Evolutionary conservation across 2,329 filamentous ascomycete genomes (phyloP).

Genomic region (Fusarium globosum): DNA sequence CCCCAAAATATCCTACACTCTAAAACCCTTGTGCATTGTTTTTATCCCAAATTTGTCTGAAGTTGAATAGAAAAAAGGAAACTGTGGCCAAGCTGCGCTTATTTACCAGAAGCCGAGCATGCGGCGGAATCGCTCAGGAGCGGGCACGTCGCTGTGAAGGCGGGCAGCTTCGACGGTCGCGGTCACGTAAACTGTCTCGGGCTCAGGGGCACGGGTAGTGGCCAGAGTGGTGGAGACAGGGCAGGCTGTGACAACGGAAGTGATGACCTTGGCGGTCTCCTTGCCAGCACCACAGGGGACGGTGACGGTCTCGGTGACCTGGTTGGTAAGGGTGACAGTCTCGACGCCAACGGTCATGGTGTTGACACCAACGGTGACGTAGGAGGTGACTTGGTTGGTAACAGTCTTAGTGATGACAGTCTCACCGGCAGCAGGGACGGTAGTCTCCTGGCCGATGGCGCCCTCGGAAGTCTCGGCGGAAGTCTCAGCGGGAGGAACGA

Average conservation of each 20-base stretch:
- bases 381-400: constrained; percentile 30
- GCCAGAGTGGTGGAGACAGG: constrained; percentile 39
- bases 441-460: constrained; percentile 22
- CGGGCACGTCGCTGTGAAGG: constrained; percentile 17
- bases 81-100: neutral
- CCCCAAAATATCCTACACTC: constrained; percentile 1
- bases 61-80: constrained; percentile 16
- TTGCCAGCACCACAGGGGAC: constrained; percentile 9
- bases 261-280: constrained; percentile 30
- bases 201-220: constrained; percentile 30
- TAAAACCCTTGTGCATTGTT: constrained; percentile 1
- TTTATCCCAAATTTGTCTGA: constrained; percentile 2
- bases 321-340: constrained; percentile 36
- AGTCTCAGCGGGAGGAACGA: constrained; percentile 1
- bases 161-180: constrained; percentile 29
- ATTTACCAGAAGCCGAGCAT: constrained; percentile 37
- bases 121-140: constrained; percentile 31
- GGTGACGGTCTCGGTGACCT: constrained; percentile 29
- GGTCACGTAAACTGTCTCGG: constrained; percentile 44
- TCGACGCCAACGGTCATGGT: constrained; percentile 24
- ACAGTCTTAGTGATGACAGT: constrained; percentile 35
- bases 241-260: constrained; percentile 31
- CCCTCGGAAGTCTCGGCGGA: constrained; percentile 6
- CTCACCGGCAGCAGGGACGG: constrained; percentile 9
- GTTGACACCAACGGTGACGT: constrained; percentile 18